Base-by-base conservation (phyloP, 2,329 filamentous ascomycete species). In the Calonectria pteridis region DNA sequence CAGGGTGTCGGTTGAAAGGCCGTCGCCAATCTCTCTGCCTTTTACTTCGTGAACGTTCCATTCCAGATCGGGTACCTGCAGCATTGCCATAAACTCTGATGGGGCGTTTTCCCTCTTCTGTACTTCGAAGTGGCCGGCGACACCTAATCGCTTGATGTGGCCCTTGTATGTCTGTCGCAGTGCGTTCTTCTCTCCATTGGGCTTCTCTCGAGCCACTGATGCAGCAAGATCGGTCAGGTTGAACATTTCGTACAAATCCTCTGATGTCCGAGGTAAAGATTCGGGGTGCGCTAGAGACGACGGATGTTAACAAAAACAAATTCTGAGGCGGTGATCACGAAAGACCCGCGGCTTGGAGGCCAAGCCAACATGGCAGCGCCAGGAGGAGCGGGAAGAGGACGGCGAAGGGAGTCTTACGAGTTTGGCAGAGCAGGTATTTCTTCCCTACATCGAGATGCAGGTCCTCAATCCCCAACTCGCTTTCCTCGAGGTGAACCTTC, bases 81-180 rank as follows among this genome's bases (percentile, higher is more conserved):
- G 76, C 82, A 93, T 84, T 49, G 85, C 84, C 76, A 89, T 83
- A 68, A 93, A 87, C n/a, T 90, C 87, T 33, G 89, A 87, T 0
- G 86, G 85, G 10, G 86, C 86, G 46, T 87, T 85, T 26, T 86
- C 84, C 51, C 91, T 89, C 78, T 91, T 91, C 67, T 83, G 82
- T 20, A 84, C 84, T 77, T 93, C 91, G 77, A 92, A 93, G 73
- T 91, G 89, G 13, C 91, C 91, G 67, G 88, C 88, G 31, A 93
- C 86, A 43, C 90, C 90, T 37, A 93, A 84, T 58, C 88, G 89
- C 85, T 93, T 93, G 82, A 93, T 91, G 77, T 93, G 90, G 67
- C 91, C 91, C 83, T 93, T 93, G 85, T 93, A 93, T 20, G 91
- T 93, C 82, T 93, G 93, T 31, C 91, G 88, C 63, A 93, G 86